Evolutionary conservation across 192 early-diverging fungal genomes (phyloP).

Genomic region (Backusella sp.): DNA sequence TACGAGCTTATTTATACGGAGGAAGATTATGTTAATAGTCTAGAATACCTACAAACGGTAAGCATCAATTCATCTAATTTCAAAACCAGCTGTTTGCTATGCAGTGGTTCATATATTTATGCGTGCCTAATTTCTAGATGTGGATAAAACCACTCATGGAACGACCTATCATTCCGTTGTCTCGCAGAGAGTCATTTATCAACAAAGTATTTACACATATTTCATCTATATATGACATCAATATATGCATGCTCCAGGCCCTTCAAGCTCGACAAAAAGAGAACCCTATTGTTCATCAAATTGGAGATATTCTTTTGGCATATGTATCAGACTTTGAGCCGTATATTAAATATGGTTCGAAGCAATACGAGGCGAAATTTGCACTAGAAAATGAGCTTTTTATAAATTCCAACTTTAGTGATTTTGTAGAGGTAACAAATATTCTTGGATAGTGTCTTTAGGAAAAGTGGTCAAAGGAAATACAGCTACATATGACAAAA

Average conservation of each 20-base stretch:
- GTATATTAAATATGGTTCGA: slow-evolving; percentile 84
- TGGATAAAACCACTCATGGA: slow-evolving; percentile 68
- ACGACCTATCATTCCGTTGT: slow-evolving; percentile 61
- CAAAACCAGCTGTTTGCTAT: background rate
- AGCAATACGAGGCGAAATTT: slow-evolving; percentile 81
- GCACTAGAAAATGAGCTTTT: slow-evolving; percentile 78
- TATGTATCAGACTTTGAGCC: slow-evolving; percentile 63
- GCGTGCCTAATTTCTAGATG: slow-evolving; percentile 33
- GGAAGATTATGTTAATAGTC: slow-evolving; percentile 74
- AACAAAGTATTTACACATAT: slow-evolving; percentile 77
- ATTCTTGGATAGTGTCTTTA: slow-evolving; percentile 27
- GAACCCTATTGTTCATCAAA: slow-evolving; percentile 58
- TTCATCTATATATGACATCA: slow-evolving; percentile 58
- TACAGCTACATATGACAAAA: slow-evolving; percentile 6
- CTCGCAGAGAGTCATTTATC: slow-evolving; percentile 71
- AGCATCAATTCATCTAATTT: slow-evolving; percentile 10
- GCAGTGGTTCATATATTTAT: background rate
- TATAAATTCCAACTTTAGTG: slow-evolving; percentile 61
- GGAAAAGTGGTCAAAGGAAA: slow-evolving; percentile 3
- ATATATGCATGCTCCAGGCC: slow-evolving; percentile 48
- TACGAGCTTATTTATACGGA: slow-evolving; percentile 83
- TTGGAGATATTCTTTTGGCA: slow-evolving; percentile 72
- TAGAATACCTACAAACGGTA: slow-evolving; percentile 67
- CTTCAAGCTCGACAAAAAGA: slow-evolving; percentile 57
- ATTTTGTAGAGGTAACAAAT: slow-evolving; percentile 68